phyloP scores from a whole-genome alignment of 768 basidiomycete genomes.

The Hebeloma cylindrosporum region DNA sequence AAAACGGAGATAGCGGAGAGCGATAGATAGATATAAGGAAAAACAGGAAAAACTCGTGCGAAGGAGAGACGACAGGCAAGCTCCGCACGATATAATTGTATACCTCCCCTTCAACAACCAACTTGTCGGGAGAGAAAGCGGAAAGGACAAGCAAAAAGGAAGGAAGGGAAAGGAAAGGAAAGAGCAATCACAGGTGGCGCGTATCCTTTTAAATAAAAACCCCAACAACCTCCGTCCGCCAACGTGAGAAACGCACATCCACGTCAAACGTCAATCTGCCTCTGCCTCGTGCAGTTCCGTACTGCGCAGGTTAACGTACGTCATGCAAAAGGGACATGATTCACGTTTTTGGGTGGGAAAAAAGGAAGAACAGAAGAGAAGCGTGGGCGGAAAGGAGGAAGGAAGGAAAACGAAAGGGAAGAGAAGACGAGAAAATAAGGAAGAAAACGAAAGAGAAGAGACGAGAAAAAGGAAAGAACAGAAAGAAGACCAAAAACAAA shows the following conservation, averaged over 20 bases:
- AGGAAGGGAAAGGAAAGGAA: neutral
- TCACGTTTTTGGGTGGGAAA: too few relatives aligned
- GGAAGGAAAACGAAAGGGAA: neutral
- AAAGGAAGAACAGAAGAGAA: too few relatives aligned
- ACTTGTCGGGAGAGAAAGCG: neutral
- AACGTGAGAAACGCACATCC: too few relatives aligned
- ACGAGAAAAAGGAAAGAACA: neutral
- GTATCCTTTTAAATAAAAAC: neutral
- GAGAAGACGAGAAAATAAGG: neutral
- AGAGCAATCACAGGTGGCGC: neutral
- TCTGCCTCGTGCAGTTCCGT: too few relatives aligned
- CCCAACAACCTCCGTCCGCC: neutral
- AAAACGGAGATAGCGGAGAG: neutral
- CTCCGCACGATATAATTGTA: too few relatives aligned
- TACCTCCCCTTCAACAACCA: too few relatives aligned
- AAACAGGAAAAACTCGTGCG: neutral
- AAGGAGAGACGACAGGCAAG: too few relatives aligned
- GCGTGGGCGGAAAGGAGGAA: neutral
- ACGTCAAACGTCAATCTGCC: too few relatives aligned
- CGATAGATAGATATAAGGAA: neutral
- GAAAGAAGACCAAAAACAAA: neutral
- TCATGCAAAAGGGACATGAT: too few relatives aligned
- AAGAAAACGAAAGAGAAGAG: conserved; percentile 1
- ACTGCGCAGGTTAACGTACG: too few relatives aligned
- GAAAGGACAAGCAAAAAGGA: neutral